Evolutionary conservation across 1,284 basidiomycete genomes (phyloP), one percentile per base, ranked within the genome.

Genomic region (Phenoliferia sp.): DNA sequence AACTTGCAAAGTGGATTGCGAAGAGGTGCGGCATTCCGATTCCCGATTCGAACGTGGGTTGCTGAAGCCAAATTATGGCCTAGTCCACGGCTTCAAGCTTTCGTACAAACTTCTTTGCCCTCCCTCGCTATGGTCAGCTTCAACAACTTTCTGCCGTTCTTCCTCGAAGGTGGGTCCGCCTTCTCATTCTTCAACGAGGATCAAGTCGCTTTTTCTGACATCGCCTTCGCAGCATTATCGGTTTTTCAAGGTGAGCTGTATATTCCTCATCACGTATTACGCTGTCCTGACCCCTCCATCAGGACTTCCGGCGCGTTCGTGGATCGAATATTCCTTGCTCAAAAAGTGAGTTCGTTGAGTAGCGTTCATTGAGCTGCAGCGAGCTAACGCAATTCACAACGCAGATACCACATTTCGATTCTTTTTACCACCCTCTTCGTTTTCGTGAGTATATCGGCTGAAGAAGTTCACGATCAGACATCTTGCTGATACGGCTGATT

Each of bases 391-490:
- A 12, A 22, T 52, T 26, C 48, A 22, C 55, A 33, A 16, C 28
- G 31, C 33, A 59, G 57, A 35, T 94, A 96, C 78, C 92, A 96
- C 76, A 83, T 99, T 56, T 97, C 97, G 82, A 84, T 99, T 0
- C 84, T 99, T 67, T 84, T 94, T 78, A 94, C 94, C 72, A 94
- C 97, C 55, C 88, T 99, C 35, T 96, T 98, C 80, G 92, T 97
- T 72, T 97, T 97, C 82, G 84, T 98, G 16, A 82, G 70, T 63
- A 4, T 19, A 5, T 19, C 7, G 12, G 95, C 57, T 90, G 92
- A 0, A 89, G 6, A 16, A 4, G 5, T 10, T 87, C 59, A 94
- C 93, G 0, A 94, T 94, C 76, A 91, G 89, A 87, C 89, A 91
- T 59, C 9, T 32, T 3, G 15, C 15, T 2, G 32, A 19, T 16